Evolutionary conservation across 352 stramenopile species (phyloP).

Genomic region (Pythium dissotocum): DNA sequence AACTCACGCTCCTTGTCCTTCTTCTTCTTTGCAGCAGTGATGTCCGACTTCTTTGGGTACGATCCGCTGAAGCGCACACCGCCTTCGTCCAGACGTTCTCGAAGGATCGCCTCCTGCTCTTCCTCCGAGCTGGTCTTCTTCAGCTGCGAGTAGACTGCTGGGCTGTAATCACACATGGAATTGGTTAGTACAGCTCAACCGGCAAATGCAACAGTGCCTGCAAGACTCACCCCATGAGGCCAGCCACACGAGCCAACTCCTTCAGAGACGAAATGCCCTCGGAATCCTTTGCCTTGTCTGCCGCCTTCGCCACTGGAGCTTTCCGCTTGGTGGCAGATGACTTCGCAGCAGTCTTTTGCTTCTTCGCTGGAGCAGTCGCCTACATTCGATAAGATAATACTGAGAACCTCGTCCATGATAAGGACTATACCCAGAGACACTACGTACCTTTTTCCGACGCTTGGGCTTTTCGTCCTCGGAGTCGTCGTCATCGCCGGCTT

Average conservation of each 20-base stretch:
- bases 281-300: conserved; percentile 32
- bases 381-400: not conserved
- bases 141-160: conserved; percentile 57
- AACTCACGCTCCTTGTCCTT: conserved; percentile 66
- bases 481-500: conserved; percentile 3
- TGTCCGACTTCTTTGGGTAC: conserved; percentile 70
- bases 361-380: conserved; percentile 1
- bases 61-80: conserved; percentile 52
- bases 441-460: conserved; percentile 25
- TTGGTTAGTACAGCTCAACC: not conserved
- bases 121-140: conserved; percentile 42
- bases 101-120: conserved; percentile 60
- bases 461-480: conserved; percentile 15
- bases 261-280: conserved; percentile 63
- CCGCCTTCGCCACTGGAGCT: conserved; percentile 10
- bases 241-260: conserved; percentile 63
- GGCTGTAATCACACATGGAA: conserved; percentile 34
- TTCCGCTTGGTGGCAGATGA: conserved; percentile 13
- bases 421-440: not conserved
- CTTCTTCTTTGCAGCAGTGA: conserved; percentile 70
- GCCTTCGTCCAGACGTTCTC: conserved; percentile 46
- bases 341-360: conserved; percentile 14
- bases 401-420: not conserved
- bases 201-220: too few relatives aligned
- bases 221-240: conserved; percentile 58